These are phyloP conservation scores for Dactylonectria estremocensis DNA, from an alignment of 2,329 filamentous ascomycete species.

Conservation along the genomic window DNA sequence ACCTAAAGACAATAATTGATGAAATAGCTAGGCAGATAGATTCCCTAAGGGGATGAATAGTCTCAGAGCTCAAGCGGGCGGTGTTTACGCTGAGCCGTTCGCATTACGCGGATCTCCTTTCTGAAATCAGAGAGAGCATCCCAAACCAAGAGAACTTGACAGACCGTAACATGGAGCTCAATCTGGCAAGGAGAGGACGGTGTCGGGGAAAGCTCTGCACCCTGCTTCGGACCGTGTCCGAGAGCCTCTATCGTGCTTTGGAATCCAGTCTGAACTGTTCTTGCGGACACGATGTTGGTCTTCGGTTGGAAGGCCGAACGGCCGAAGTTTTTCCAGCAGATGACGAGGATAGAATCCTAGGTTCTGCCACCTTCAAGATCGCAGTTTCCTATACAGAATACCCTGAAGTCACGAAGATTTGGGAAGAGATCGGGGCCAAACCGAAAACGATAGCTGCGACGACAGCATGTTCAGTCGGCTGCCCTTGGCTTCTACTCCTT, in stretches of 20 bases:
- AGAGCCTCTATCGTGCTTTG: slow-evolving; percentile 16
- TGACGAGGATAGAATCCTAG: slow-evolving; percentile 7
- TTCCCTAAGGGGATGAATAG: background rate
- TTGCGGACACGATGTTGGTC: background rate
- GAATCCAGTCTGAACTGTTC: slow-evolving; percentile 13
- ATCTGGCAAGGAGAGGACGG: slow-evolving; percentile 1
- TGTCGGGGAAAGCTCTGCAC: background rate
- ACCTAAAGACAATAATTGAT: background rate
- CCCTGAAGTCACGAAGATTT: too few relatives aligned
- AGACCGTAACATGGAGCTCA: background rate
- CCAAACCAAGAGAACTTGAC: slow-evolving; percentile 13
- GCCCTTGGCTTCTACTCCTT: too few relatives aligned
- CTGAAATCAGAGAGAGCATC: slow-evolving; percentile 6
- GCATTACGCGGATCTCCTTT: slow-evolving; percentile 1
- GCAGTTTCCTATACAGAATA: too few relatives aligned
- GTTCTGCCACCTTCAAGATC: background rate
- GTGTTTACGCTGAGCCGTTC: slow-evolving; percentile 8
- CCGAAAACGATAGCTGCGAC: too few relatives aligned
- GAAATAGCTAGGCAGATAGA: background rate
- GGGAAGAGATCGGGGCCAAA: too few relatives aligned
- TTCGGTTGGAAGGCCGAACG: slow-evolving; percentile 1
- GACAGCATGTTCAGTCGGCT: too few relatives aligned
- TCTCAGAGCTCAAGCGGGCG: background rate
- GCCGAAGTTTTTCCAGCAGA: background rate
- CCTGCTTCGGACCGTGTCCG: background rate